These are phyloP conservation scores for Chalara sp. DNA, from an alignment of 2,329 filamentous ascomycete species.

Conservation along the genomic window DNA sequence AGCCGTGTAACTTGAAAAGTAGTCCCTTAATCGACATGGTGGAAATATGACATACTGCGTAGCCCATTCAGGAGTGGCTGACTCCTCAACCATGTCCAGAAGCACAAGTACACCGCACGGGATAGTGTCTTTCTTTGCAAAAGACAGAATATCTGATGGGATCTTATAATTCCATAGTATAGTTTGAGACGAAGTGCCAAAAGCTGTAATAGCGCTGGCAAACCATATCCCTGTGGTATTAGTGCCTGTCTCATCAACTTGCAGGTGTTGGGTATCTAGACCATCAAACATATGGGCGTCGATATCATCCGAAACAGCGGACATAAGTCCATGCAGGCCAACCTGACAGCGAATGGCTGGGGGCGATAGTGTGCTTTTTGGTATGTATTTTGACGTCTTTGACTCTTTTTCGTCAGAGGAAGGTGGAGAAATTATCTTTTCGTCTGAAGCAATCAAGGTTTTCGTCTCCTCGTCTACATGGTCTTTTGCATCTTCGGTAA, in stretches of 20 bases:
- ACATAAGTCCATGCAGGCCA: conserved; percentile 38
- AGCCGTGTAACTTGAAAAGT: background rate
- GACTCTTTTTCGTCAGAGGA: background rate
- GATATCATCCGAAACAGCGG: conserved; percentile 36
- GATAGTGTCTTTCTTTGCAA: conserved; percentile 45
- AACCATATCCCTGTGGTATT: conserved; percentile 46
- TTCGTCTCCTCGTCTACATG: background rate
- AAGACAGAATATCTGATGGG: conserved; percentile 42
- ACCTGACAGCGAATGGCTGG: conserved; percentile 41
- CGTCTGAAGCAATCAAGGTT: background rate
- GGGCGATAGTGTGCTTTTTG: background rate
- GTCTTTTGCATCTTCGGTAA: background rate
- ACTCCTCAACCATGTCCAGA: conserved; percentile 41
- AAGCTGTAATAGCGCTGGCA: conserved; percentile 47
- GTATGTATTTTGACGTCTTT: conserved; percentile 17
- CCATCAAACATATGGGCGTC: conserved; percentile 17
- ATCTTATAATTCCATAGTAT: conserved; percentile 56
- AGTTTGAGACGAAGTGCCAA: conserved; percentile 45
- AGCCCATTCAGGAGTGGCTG: conserved; percentile 48
- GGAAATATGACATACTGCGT: conserved; percentile 27
- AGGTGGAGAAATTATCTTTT: background rate
- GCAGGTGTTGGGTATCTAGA: conserved; percentile 16
- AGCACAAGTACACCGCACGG: conserved; percentile 55
- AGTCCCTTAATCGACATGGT: background rate
- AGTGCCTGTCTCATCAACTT: conserved; percentile 4